Evolutionary conservation across 169 alveolate genomes (phyloP).

Genomic region (Amoebophrya sp.): DNA sequence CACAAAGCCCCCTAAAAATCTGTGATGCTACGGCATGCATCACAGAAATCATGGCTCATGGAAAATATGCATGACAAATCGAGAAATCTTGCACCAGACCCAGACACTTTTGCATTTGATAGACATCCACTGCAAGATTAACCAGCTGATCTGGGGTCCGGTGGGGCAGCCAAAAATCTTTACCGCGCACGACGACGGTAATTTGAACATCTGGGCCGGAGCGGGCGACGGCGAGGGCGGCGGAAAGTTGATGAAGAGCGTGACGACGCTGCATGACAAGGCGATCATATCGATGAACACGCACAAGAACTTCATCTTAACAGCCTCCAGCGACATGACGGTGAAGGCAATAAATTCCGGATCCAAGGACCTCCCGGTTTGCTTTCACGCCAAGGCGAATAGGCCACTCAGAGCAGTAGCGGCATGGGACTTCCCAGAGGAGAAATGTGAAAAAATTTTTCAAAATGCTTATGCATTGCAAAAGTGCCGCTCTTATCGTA

Average conservation of each 20-base stretch:
- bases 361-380: not conserved
- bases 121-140: not conserved
- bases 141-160: not conserved
- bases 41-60: too few relatives aligned
- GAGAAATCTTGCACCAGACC: too few relatives aligned
- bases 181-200: slow-evolving; percentile 13
- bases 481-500: too few relatives aligned
- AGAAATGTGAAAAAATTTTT: too few relatives aligned
- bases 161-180: not conserved
- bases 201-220: not conserved
- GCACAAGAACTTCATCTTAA: not conserved
- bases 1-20: too few relatives aligned
- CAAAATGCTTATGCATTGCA: too few relatives aligned
- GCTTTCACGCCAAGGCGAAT: not conserved
- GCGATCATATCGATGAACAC: slow-evolving; percentile 5
- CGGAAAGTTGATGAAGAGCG: not conserved
- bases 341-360: not conserved
- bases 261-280: not conserved
- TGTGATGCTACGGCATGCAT: too few relatives aligned
- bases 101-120: too few relatives aligned
- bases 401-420: not conserved
- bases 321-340: not conserved
- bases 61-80: too few relatives aligned
- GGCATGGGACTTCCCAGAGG: not conserved
- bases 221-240: not conserved